Evolutionary conservation across 805 yeast genomes (phyloP).

Genomic region (Saccharomycopsis sp.): DNA sequence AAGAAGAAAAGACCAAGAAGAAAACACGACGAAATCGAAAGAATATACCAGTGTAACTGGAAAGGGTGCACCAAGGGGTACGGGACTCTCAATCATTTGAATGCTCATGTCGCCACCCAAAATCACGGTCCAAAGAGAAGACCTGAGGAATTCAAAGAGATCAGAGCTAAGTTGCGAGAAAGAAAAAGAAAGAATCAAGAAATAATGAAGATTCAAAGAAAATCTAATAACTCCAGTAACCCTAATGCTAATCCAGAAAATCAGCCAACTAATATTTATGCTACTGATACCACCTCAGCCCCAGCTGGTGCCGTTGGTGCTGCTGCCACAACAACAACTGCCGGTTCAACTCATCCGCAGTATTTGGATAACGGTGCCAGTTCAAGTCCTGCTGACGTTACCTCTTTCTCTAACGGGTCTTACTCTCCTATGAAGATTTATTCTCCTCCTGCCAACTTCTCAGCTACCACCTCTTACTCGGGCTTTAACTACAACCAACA

Average conservation of each 20-base stretch:
- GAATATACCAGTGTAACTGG: constrained; percentile 44
- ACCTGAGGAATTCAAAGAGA: constrained; percentile 48
- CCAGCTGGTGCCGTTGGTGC: neutral
- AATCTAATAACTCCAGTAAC: neutral
- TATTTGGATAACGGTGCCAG: neutral
- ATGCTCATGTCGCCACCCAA: constrained; percentile 48
- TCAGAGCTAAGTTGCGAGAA: constrained; percentile 38
- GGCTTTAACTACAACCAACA: constrained; percentile 3
- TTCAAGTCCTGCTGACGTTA: neutral
- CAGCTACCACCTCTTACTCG: neutral
- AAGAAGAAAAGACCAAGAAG: constrained; percentile 44
- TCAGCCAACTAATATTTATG: neutral
- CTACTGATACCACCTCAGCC: neutral
- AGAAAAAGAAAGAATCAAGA: constrained; percentile 31
- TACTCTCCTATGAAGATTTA: constrained; percentile 6
- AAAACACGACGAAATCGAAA: constrained; percentile 47
- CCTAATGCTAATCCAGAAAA: neutral
- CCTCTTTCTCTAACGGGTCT: neutral
- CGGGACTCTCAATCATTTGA: constrained; percentile 54
- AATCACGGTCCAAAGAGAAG: constrained; percentile 47
- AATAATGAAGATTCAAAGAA: constrained; percentile 2
- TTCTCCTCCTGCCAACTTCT: neutral
- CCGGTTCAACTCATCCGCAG: neutral
- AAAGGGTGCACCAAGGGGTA: constrained; percentile 45
- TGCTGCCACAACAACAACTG: neutral